Evolutionary conservation across 2,329 filamentous ascomycete species (phyloP), one percentile per base, ranked within the genome.

Genomic region (Fusarium odoratissimum): DNA sequence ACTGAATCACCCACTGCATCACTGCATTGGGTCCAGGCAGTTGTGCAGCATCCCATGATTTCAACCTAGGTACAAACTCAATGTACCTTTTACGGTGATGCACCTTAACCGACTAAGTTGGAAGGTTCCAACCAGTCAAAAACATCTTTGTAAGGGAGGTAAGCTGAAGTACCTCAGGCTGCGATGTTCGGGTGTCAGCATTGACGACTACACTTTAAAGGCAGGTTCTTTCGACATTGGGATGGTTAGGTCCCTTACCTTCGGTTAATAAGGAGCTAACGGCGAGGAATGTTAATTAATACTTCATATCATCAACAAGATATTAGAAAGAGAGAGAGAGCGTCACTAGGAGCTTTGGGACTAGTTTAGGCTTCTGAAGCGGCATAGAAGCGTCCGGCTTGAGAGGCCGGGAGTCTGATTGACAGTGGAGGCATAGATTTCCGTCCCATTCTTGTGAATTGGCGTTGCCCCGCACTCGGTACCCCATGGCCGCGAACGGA

Each of bases 391-490:
- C 17, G 40, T 33, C 16, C 21, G 14, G 16, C 28, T 30, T 55
- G 28, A 55, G 58, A 40, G 44, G 19, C 54, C 25, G n/a, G 37
- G 42, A 52, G 21, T 33, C 16, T 42, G 28, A 25, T 49, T 41
- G 46, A n/a, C 35, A 31, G 21, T 31, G 21, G 45, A 31, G 13
- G 46, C 30, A 40, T 21, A 25, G 6, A 19, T 44, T 60, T 35
- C 42, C 31, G 13, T 61, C 30, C 37, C 66, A 55, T 57, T 55
- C 52, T 55, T 59, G 49, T 41, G 8, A 30, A 57, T 54, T 49
- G 58, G 59, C 21, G 40, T 25, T 54, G 38, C 54, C 52, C 70
- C 66, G 55, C 70, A 67, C 67, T 71, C 38, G 49, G 60, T 45
- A 38, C 45, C 16, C 35, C 13, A n/a, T 41, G 60, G 69, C 23